Conservation (phyloP, 108 stramenopile species). For the Skeletonema marinoi region DNA sequence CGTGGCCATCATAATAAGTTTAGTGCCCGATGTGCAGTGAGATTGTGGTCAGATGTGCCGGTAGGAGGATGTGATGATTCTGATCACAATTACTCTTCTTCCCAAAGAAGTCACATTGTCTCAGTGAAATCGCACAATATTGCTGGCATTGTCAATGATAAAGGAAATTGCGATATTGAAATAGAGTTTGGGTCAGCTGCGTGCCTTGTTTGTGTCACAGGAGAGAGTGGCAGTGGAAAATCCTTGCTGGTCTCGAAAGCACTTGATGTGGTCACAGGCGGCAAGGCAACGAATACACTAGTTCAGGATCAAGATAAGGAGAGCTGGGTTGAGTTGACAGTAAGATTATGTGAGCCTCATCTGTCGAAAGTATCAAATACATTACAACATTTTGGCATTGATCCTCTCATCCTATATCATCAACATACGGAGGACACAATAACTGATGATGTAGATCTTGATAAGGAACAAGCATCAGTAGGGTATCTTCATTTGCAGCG, state of each 20-base stretch:
- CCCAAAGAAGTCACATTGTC: slow-evolving; percentile 29
- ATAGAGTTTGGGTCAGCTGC: slow-evolving; percentile 25
- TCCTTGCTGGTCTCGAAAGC: slow-evolving; percentile 68
- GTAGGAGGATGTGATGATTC: background rate
- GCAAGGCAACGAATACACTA: slow-evolving; percentile 53
- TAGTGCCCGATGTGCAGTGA: background rate
- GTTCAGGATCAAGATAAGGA: slow-evolving; percentile 3
- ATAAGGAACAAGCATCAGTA: background rate
- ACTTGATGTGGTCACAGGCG: slow-evolving; percentile 64
- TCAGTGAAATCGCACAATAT: slow-evolving; percentile 36
- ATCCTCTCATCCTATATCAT: slow-evolving; percentile 28
- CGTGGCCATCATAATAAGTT: background rate
- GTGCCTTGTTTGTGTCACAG: slow-evolving; percentile 36
- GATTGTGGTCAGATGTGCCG: background rate
- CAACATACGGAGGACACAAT: background rate
- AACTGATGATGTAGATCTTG: background rate
- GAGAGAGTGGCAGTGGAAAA: slow-evolving; percentile 69
- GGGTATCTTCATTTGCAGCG: slow-evolving; percentile 15
- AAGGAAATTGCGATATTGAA: slow-evolving; percentile 4
- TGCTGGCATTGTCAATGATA: slow-evolving; percentile 37
- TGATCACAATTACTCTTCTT: background rate
- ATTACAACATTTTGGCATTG: slow-evolving; percentile 39
- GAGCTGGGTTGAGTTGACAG: slow-evolving; percentile 41
- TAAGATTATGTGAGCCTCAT: slow-evolving; percentile 54
- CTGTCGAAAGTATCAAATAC: slow-evolving; percentile 31